Evolutionary conservation across 495 filamentous ascomycete genomes (phyloP).

Genomic region (Hypoxylon lenormandii): DNA sequence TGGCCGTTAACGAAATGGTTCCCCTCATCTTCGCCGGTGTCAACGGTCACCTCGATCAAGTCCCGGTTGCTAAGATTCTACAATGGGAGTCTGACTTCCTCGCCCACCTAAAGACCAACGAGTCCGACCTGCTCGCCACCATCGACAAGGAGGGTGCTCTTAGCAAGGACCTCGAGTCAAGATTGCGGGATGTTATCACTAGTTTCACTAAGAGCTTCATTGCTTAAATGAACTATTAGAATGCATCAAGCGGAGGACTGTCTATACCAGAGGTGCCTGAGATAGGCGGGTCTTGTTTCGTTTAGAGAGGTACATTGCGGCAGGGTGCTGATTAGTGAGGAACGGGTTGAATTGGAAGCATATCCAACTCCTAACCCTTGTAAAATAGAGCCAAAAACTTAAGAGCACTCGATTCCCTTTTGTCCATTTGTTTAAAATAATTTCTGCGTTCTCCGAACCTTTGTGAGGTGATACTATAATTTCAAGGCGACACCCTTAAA

Average conservation of each 20-base stretch:
- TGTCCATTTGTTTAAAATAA: conserved; percentile 45
- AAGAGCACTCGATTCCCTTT: conserved; percentile 65
- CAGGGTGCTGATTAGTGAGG: conserved; percentile 58
- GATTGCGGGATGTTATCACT: conserved; percentile 80
- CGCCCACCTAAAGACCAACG: conserved; percentile 86
- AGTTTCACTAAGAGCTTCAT: conserved; percentile 94
- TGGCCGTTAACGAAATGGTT: conserved; percentile 99
- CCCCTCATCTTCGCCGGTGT: conserved; percentile 99
- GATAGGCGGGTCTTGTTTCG: conserved; percentile 56
- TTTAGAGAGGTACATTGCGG: conserved; percentile 56
- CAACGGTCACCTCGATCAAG: conserved; percentile 89
- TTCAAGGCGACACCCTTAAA: no score
- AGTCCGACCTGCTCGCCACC: conserved; percentile 81
- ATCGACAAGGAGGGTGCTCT: conserved; percentile 97
- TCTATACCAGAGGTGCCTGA: conserved; percentile 62
- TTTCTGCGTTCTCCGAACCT: neutral
- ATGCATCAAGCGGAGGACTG: conserved; percentile 53
- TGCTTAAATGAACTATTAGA: conserved; percentile 56
- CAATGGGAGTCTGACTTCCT: conserved; percentile 95
- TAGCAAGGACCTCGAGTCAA: conserved; percentile 92
- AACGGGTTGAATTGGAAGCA: conserved; percentile 55
- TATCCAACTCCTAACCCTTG: conserved; percentile 57
- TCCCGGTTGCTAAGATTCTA: conserved; percentile 88
- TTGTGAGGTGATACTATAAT: conserved; percentile 13
- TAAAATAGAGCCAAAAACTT: conserved; percentile 60